phyloP scores from a whole-genome alignment of 2,329 filamentous ascomycete genomes.

The Colletotrichum sp. region DNA sequence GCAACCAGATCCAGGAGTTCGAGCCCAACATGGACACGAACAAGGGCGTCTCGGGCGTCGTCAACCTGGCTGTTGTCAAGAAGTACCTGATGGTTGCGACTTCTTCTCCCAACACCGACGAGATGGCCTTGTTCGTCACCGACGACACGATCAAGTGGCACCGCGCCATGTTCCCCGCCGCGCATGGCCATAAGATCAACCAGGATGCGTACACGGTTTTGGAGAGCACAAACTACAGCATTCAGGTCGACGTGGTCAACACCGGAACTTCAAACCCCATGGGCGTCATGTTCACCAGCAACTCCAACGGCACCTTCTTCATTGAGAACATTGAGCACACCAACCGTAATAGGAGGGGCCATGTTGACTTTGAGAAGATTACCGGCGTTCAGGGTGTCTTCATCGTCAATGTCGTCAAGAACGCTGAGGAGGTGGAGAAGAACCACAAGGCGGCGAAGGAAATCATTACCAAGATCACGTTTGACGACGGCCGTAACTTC shows the following conservation, averaged over 20 bases:
- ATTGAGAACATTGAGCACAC: slow-evolving; percentile 91
- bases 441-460: slow-evolving; percentile 63
- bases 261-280: slow-evolving; percentile 69
- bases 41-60: slow-evolving; percentile 77
- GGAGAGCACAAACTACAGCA: slow-evolving; percentile 96
- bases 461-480: slow-evolving; percentile 83
- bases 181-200: slow-evolving; percentile 71
- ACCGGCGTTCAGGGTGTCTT: slow-evolving; percentile 91
- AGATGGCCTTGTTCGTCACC: slow-evolving; percentile 91
- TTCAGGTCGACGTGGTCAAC: slow-evolving; percentile 93
- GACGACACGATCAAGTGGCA: slow-evolving; percentile 88
- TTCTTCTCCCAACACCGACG: slow-evolving; percentile 78
- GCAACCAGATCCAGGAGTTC: slow-evolving; percentile 60
- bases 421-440: slow-evolving; percentile 76
- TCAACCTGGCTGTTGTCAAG: slow-evolving; percentile 84
- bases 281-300: slow-evolving; percentile 92
- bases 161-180: slow-evolving; percentile 83
- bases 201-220: slow-evolving; percentile 92
- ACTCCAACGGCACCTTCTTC: slow-evolving; percentile 97
- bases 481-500: slow-evolving; percentile 93
- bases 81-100: slow-evolving; percentile 86
- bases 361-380: slow-evolving; percentile 96
- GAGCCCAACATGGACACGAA: slow-evolving; percentile 80
- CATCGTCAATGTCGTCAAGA: slow-evolving; percentile 87
- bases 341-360: slow-evolving; percentile 77